phyloP scores from a whole-genome alignment of 495 filamentous ascomycete species.

The Trichoderma reesei region DNA sequence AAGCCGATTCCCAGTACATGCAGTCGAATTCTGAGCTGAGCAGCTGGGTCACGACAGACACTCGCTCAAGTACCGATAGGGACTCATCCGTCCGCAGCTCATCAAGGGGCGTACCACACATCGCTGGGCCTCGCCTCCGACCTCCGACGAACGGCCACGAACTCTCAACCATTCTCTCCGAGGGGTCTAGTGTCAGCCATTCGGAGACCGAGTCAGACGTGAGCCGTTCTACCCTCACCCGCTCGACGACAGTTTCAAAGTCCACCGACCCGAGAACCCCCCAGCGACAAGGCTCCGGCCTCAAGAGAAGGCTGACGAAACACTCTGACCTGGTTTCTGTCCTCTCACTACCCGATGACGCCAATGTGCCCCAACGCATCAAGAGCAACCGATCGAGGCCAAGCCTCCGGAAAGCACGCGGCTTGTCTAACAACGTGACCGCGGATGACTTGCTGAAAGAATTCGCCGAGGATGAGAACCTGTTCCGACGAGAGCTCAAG shows the following conservation, averaged over 20 bases:
- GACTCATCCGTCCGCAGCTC: conserved; percentile 1
- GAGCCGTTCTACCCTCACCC: conserved; percentile 41
- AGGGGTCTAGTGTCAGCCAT: conserved; percentile 41
- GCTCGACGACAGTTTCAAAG: conserved; percentile 27
- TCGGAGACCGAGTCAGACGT: conserved; percentile 33
- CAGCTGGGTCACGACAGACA: conserved; percentile 1
- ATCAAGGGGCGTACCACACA: conserved; percentile 13
- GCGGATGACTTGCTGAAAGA: conserved; percentile 69
- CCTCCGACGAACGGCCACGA: conserved; percentile 56
- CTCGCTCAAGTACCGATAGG: not conserved
- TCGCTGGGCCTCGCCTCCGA: conserved; percentile 34
- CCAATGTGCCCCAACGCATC: conserved; percentile 33
- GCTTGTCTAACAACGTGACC: conserved; percentile 53
- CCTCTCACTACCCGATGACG: conserved; percentile 62
- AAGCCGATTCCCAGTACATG: conserved; percentile 1
- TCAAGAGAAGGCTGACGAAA: conserved; percentile 74
- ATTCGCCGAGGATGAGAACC: conserved; percentile 71
- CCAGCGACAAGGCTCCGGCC: conserved; percentile 19
- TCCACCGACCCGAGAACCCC: conserved; percentile 26
- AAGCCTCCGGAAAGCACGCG: conserved; percentile 63
- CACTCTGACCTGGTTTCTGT: conserved; percentile 92
- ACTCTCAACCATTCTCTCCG: conserved; percentile 64
- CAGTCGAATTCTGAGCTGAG: conserved; percentile 1
- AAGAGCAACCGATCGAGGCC: conserved; percentile 58
- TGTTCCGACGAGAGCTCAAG: conserved; percentile 86